Base-by-base conservation (phyloP, 345 rosid genomes). In the Geranium rotundifolium region DNA sequence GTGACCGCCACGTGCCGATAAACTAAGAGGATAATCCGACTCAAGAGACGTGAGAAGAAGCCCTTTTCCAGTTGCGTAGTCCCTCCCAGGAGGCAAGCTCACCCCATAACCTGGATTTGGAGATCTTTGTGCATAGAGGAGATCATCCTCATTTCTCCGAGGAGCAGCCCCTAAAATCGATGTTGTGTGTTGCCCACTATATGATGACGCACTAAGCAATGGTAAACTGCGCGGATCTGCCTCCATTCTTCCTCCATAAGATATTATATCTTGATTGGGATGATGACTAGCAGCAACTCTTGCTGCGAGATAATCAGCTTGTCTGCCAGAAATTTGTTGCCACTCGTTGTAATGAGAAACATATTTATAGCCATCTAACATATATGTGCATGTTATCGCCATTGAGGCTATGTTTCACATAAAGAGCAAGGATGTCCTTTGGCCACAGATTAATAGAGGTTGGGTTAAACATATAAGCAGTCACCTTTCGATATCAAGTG, bases 61-160 rank as follows among this genome's bases (percentile, higher is more conserved):
- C 68, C 89, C 92, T 80, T 90, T 93, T 69, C 96, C 90, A 14
- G 89, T 64, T 59, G 90, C 93, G 76, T 90, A 90, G 73, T 93
- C 92, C 77, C 97, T 81, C 30, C 97, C 96, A 64, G 99, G 97
- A 78, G 99, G 99, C 71, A 95, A 75, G 80, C 99, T 95, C 70
- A 95, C 95, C 37, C 96, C 97, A 78, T 95, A 90, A 63, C 97
- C 99, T n/a, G 99, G 99, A 77, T 95, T 90, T 31, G 89, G 74
- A 52, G 90, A 80, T 64, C 78, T 78, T 62, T 83, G 90, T 57
- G 80, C 66, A 69, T 88, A 79, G 13, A 82, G 57, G 63, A 85
- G 79, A 67, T 95, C 96, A 49, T 95, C 99, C 60, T 77, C 75
- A 65, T 81, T 90, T 75, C 88, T 90, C 63, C 85, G 81, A 4